These are phyloP conservation scores for Neophaeococcomyces mojaviensis DNA, from an alignment of 2,329 filamentous ascomycete species.

Conservation along the genomic window DNA sequence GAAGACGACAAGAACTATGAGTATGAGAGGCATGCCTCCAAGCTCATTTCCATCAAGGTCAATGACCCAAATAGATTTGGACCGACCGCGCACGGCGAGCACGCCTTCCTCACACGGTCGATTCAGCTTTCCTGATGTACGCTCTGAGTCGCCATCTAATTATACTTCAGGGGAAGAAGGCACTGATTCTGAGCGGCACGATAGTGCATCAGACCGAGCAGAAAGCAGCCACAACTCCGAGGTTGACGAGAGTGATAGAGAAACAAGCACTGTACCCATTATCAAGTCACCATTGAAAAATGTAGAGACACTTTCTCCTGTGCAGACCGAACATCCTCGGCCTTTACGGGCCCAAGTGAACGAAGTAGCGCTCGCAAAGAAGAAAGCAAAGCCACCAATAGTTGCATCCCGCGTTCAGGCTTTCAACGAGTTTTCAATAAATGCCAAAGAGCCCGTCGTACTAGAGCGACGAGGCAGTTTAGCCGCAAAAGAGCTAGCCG, in stretches of 20 bases:
- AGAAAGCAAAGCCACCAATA: not conserved
- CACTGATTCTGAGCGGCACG: conserved; percentile 7
- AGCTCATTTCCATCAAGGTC: conserved; percentile 5
- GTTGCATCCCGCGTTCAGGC: no score
- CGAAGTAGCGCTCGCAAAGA: not conserved
- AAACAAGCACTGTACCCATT: not conserved
- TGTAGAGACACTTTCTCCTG: conserved; percentile 1
- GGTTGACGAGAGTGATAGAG: conserved; percentile 3
- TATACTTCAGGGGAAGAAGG: conserved; percentile 7
- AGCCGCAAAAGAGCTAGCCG: no score
- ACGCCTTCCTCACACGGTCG: not conserved
- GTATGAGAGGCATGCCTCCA: conserved; percentile 13
- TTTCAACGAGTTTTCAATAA: no score
- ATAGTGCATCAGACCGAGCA: conserved; percentile 3
- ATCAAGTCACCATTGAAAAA: conserved; percentile 4
- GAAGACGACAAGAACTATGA: conserved; percentile 18
- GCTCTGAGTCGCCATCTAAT: conserved; percentile 1
- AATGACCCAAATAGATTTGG: not conserved
- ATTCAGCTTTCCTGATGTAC: conserved; percentile 5
- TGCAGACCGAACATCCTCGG: not conserved
- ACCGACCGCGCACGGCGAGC: conserved; percentile 6
- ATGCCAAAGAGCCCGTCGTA: no score
- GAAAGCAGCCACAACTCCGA: conserved; percentile 5
- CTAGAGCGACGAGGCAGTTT: no score
- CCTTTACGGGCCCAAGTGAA: not conserved